Conservation (phyloP, 1,139 yeast species). For the Sugiyamaella xylanicola region DNA sequence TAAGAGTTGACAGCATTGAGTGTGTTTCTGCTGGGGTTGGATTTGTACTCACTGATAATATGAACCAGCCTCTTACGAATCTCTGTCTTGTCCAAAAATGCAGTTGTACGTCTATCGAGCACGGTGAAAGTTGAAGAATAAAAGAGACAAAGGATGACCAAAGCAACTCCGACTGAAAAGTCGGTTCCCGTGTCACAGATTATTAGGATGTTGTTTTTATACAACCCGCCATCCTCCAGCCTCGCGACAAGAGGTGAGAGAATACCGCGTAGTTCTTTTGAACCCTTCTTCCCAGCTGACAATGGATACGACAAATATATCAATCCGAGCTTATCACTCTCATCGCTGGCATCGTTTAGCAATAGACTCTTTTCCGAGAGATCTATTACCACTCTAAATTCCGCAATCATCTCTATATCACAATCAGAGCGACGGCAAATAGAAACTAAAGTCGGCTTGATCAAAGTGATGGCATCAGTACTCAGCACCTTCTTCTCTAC, state of each 20-base stretch:
- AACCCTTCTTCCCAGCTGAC: constrained; percentile 61
- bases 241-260: constrained; percentile 47
- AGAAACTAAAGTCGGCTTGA: constrained; percentile 29
- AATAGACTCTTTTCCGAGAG: constrained; percentile 13
- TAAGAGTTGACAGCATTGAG: constrained; percentile 49
- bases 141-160: constrained; percentile 53
- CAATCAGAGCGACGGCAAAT: constrained; percentile 19
- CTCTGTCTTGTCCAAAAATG: constrained; percentile 40
- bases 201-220: constrained; percentile 43
- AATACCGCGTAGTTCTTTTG: constrained; percentile 53
- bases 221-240: constrained; percentile 24
- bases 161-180: constrained; percentile 60
- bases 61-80: constrained; percentile 60
- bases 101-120: constrained; percentile 22
- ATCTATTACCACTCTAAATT: constrained; percentile 26
- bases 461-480: constrained; percentile 10
- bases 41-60: constrained; percentile 50
- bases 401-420: not conserved
- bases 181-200: constrained; percentile 70
- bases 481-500: too few species aligned
- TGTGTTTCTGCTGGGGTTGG: constrained; percentile 78
- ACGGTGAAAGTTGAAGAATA: constrained; percentile 50
- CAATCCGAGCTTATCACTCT: not conserved
- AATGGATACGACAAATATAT: constrained; percentile 35
- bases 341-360: not conserved